Conservation (phyloP, 495 filamentous ascomycete species). For the Amniculicola lignicola region DNA sequence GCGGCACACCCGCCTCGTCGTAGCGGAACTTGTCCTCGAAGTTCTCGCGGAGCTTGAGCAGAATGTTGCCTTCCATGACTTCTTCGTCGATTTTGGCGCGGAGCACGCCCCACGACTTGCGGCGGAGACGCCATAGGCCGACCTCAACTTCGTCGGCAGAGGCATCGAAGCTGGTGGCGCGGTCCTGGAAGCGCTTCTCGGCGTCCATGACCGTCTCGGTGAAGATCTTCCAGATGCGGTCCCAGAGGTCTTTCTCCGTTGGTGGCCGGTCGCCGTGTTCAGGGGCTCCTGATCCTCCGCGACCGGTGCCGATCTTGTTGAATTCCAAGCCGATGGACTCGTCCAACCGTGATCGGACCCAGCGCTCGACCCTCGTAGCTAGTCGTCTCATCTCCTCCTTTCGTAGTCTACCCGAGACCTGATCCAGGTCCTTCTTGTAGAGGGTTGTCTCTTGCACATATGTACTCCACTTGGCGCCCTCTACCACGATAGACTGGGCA, state of each 20-base stretch:
- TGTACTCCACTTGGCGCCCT: constrained; percentile 78
- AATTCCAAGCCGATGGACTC: constrained; percentile 92
- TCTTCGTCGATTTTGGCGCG: constrained; percentile 92
- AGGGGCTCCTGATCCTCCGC: constrained; percentile 74
- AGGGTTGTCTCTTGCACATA: constrained; percentile 61
- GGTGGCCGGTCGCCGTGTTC: constrained; percentile 69
- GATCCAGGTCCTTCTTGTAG: constrained; percentile 77
- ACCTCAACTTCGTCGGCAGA: constrained; percentile 87
- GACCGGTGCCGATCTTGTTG: constrained; percentile 84
- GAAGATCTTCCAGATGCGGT: constrained; percentile 90
- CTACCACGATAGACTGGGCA: constrained; percentile 67
- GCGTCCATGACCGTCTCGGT: constrained; percentile 80
- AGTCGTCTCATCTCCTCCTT: constrained; percentile 94
- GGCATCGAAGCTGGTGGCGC: constrained; percentile 90
- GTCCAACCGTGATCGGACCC: constrained; percentile 79
- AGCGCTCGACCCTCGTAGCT: constrained; percentile 84
- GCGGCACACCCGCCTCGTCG: constrained; percentile 87
- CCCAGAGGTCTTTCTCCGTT: constrained; percentile 85
- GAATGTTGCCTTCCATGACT: constrained; percentile 92
- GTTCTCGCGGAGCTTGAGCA: constrained; percentile 94
- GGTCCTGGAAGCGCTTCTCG: constrained; percentile 76
- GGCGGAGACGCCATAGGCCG: constrained; percentile 84
- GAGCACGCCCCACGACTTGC: constrained; percentile 91
- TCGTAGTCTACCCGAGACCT: constrained; percentile 74
- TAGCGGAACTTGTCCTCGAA: constrained; percentile 99